Evolutionary conservation across 768 basidiomycete species (phyloP), one percentile per base, ranked within the genome.

Genomic region (Kwoniella pini): DNA sequence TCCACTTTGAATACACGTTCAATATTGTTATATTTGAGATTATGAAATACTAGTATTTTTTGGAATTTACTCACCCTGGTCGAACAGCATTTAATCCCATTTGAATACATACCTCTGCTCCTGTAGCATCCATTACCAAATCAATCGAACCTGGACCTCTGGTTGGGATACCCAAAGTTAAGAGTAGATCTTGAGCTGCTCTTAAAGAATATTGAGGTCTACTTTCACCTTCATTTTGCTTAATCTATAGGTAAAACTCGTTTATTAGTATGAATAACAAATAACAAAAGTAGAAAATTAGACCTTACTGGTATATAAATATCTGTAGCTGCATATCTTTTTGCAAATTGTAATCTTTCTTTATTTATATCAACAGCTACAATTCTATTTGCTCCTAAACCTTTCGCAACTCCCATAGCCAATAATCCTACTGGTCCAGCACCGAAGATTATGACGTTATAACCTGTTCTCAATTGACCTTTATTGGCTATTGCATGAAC

Each of bases 321-420:
- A 60, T 92, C 86, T 3, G 91, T 88, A 9, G 91, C 92, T 4
- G 87, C 90, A 76, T 94, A 94, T 27, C 72, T 69, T 77, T 88
- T 88, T 17, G 94, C 92, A 73, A 98, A 96, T 50, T 89, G 84
- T 48, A 98, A 85, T 36, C 94, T 87, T 27, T 82, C 78, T 30
- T 84, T 80, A 54, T 80, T 79, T 59, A 79, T 79, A 64, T 81
- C 93, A 62, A 95, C 84, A 3, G 87, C 93, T 61, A 98, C 84
- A 63, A 95, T 83, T 48, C 88, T 86, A 40, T 83, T 82, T 1
- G 92, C 95, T 33, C 92, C 93, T 46, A 95, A 82, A 2, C 94
- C 93, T 76, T 88, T 93, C 6, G 95, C 94, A n/a, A 92, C 91
- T 6, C 91, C 93, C 89, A 94, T 91, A 74, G 88, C 90, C 21